phyloP scores from a whole-genome alignment of 2,329 filamentous ascomycete species.

The Fusarium algeriense region DNA sequence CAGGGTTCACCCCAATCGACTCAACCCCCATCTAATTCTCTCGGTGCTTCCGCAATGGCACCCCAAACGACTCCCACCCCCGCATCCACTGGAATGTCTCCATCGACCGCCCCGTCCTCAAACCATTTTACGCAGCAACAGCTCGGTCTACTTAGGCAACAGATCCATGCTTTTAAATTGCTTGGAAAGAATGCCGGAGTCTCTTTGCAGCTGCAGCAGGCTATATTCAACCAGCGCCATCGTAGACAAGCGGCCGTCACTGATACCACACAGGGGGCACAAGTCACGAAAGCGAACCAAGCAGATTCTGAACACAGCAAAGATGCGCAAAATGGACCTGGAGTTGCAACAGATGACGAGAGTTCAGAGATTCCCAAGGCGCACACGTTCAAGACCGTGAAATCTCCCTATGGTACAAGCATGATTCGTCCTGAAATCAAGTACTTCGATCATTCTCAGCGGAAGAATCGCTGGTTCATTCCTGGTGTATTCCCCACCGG shows the following conservation, averaged over 20 bases:
- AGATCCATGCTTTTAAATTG: conserved; percentile 92
- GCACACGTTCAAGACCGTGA: conserved; percentile 77
- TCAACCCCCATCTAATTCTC: conserved; percentile 52
- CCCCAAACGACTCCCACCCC: conserved; percentile 50
- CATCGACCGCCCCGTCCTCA: conserved; percentile 50
- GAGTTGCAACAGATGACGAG: conserved; percentile 51
- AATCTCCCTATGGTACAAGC: conserved; percentile 74
- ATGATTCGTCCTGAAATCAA: conserved; percentile 72
- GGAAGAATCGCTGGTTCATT: conserved; percentile 82
- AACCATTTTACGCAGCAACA: conserved; percentile 83
- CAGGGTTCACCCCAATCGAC: conserved; percentile 51
- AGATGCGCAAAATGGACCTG: conserved; percentile 53
- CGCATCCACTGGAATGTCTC: conserved; percentile 49
- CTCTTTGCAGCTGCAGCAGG: conserved; percentile 81
- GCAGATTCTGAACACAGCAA: conserved; percentile 53
- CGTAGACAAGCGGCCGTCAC: conserved; percentile 69
- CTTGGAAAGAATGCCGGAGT: conserved; percentile 89
- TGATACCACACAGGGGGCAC: conserved; percentile 57
- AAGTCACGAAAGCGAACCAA: conserved; percentile 48
- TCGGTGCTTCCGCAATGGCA: conserved; percentile 56
- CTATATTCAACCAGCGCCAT: conserved; percentile 81
- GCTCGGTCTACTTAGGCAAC: conserved; percentile 80
- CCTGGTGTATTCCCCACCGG: conserved; percentile 91
- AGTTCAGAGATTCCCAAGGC: conserved; percentile 54
- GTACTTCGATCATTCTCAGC: conserved; percentile 82